Conservation (phyloP, 768 basidiomycete species). For the Phylloporus sp. region DNA sequence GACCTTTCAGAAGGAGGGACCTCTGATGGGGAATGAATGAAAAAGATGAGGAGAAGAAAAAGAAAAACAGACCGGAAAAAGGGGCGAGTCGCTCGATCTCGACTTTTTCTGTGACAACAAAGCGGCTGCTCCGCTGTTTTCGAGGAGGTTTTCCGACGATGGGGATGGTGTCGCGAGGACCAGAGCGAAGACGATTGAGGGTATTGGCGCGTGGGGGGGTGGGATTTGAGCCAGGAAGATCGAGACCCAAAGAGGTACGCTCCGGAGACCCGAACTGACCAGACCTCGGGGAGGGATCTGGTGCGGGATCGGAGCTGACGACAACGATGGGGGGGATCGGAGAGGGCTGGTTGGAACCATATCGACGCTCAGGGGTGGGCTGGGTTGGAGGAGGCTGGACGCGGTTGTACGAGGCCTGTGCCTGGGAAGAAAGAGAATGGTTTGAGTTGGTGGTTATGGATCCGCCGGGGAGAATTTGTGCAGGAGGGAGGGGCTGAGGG, state of each 20-base stretch:
- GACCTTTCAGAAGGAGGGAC: slow-evolving; percentile 83
- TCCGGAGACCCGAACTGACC: slow-evolving; percentile 43
- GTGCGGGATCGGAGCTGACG: slow-evolving; percentile 65
- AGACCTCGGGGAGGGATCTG: slow-evolving; percentile 42
- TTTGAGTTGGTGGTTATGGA: slow-evolving; percentile 33
- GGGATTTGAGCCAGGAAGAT: slow-evolving; percentile 39
- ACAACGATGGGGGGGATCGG: slow-evolving; percentile 81
- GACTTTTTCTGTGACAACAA: slow-evolving; percentile 92
- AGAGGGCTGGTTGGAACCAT: slow-evolving; percentile 36
- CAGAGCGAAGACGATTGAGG: slow-evolving; percentile 69
- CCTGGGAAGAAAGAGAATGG: slow-evolving; percentile 40
- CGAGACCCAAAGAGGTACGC: slow-evolving; percentile 43
- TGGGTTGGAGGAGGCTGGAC: slow-evolving; percentile 38
- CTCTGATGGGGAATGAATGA: slow-evolving; percentile 45
- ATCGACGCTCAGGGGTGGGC: slow-evolving; percentile 56
- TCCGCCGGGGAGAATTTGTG: slow-evolving; percentile 33
- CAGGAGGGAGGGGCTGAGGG: slow-evolving; percentile 44
- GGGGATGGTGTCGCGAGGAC: slow-evolving; percentile 94
- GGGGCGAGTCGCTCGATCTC: slow-evolving; percentile 92
- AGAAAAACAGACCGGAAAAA: slow-evolving; percentile 59
- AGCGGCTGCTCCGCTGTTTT: slow-evolving; percentile 95
- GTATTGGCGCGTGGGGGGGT: slow-evolving; percentile 65
- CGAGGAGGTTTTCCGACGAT: slow-evolving; percentile 94
- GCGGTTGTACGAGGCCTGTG: slow-evolving; percentile 37
- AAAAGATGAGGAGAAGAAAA: slow-evolving; percentile 7